Evolutionary conservation across 2,329 filamentous ascomycete genomes (phyloP), one percentile per base, ranked within the genome.

Genomic region (Ophioceras dolichostomum): DNA sequence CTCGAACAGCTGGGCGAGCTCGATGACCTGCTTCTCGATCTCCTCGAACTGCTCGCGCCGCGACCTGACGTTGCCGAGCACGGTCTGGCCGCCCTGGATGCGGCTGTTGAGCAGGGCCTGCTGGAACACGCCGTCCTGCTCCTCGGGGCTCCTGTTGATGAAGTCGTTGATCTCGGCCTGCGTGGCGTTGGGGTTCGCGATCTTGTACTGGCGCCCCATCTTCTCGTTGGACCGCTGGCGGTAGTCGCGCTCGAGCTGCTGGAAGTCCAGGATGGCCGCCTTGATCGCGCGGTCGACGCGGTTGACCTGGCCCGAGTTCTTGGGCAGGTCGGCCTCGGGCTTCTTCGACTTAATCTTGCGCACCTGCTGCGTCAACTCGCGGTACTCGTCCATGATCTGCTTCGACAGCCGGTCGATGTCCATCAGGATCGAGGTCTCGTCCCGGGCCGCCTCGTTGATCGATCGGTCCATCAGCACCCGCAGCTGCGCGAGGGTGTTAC

Each of bases 1-100:
- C 55, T 87, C 76, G 74, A 95, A 94, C 38, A 96, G 67, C 59
- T 91, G 76, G 5, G 83, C 76, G 39, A 98, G 68, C 60, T 94
- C 83, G 10, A 84, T 76, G 73, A 96, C 83, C 55, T 93, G 83
- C 53, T 75, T 69, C 65, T 94, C 87, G 53, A 96, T 94, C 70
- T 93, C 89, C 60, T 87, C 76, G 47, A 98, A 83, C 30, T 84
- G 87, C 37, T 76, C 76, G 57, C 94, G 87, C 47, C 91, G 82
- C 52, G 83, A 76, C 57, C 82, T 74, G 26, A 94, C 86, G 46
- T 85, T 85, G 47, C 73, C 74, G 39, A 94, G 70, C 26, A 86
- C 85, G 27, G 79, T 76, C 45, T 82, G 79, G 30, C 86, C 84
- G 58, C 93, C 83, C 35, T 86, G 84, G 54, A 78, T 76, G 52